Conservation (phyloP, 2,329 filamentous ascomycete genomes). For the Aspergillus pseudotamarii region DNA sequence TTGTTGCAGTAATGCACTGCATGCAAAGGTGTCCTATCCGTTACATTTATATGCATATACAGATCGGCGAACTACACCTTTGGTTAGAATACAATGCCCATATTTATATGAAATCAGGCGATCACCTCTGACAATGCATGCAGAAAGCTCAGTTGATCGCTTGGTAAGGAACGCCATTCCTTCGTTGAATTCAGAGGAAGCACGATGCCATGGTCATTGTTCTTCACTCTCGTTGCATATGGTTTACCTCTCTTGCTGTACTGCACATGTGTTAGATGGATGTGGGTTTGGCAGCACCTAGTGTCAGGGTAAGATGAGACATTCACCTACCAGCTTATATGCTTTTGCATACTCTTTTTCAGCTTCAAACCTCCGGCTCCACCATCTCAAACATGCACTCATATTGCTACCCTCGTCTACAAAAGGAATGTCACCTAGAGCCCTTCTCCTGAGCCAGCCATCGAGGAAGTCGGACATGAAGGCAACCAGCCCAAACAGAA, state of each 20-base stretch:
- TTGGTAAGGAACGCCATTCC: background rate
- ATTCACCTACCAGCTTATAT: background rate
- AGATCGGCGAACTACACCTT: background rate
- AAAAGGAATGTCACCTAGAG: background rate
- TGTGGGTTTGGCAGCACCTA: background rate
- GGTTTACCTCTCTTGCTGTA: background rate
- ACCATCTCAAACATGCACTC: background rate
- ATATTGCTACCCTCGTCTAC: background rate
- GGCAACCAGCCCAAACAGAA: background rate
- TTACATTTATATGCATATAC: background rate
- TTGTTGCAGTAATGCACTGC: background rate
- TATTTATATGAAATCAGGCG: too few species aligned
- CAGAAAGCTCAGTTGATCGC: background rate
- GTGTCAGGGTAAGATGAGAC: too few species aligned
- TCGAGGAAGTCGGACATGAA: background rate
- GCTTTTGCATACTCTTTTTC: background rate
- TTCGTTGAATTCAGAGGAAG: background rate
- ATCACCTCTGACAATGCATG: background rate
- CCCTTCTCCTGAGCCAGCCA: background rate
- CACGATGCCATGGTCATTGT: background rate
- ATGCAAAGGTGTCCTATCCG: background rate
- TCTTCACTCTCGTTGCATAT: background rate
- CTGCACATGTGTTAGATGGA: background rate
- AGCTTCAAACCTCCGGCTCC: background rate
- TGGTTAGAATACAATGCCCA: background rate